Percentiles rank a stretch among this genome's conserved stretches.
These are phyloP conservation scores for Dioszegia crocea DNA, from an alignment of 768 basidiomycete genomes.

Conservation along the genomic window DNA sequence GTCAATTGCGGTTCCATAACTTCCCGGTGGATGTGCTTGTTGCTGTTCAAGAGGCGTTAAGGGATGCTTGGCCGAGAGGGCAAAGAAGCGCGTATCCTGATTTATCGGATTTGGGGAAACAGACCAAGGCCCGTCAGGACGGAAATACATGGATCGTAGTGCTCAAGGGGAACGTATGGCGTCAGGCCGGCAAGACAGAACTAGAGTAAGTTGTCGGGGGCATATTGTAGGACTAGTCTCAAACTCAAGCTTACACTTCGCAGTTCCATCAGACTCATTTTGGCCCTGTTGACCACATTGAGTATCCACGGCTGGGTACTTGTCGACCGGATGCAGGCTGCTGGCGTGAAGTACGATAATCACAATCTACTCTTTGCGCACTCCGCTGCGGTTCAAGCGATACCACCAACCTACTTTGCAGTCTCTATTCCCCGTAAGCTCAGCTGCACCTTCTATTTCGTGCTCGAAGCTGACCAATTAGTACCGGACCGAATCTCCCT, in stretches of 20 bases:
- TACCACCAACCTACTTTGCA: slow-evolving; percentile 38
- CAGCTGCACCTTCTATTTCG: too few relatives aligned
- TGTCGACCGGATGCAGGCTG: slow-evolving; percentile 27
- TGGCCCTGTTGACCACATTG: slow-evolving; percentile 27
- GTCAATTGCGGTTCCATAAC: slow-evolving; percentile 23
- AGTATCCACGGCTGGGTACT: slow-evolving; percentile 37
- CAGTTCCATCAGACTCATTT: slow-evolving; percentile 32
- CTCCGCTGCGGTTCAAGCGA: slow-evolving; percentile 10
- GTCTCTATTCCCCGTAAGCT: slow-evolving; percentile 37
- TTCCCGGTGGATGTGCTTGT: slow-evolving; percentile 24
- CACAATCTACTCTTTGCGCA: slow-evolving; percentile 38
- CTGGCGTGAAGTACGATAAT: slow-evolving; percentile 21
- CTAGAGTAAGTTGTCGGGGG: slow-evolving; percentile 32
- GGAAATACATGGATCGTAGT: slow-evolving; percentile 24
- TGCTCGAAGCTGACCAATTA: slow-evolving; percentile 12
- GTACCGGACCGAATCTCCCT: slow-evolving; percentile 42
- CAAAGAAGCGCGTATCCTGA: background rate
- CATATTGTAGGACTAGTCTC: background rate
- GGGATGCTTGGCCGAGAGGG: slow-evolving; percentile 21
- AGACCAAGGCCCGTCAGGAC: background rate
- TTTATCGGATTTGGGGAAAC: background rate
- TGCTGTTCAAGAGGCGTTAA: slow-evolving; percentile 18
- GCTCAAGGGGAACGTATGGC: slow-evolving; percentile 33
- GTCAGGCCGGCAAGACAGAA: slow-evolving; percentile 32
- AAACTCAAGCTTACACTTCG: background rate